Evolutionary conservation across 805 yeast species (phyloP), one percentile per base, ranked within the genome.

Genomic region (Naumovozyma castellii): DNA sequence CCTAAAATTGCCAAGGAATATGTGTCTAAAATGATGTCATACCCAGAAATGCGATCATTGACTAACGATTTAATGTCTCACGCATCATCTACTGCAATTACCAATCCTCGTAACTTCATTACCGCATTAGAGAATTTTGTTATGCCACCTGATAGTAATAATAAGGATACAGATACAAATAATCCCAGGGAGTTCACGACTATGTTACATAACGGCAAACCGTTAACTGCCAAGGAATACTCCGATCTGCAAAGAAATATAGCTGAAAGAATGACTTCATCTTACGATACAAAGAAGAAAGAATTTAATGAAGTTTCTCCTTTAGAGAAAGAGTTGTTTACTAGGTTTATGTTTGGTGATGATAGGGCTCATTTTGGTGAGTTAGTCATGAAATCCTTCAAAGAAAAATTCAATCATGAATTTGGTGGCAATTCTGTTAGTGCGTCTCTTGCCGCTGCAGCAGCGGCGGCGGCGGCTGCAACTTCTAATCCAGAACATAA

Each of bases 91-190:
- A 34, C 8, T 5, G 14, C 17, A 13, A 20, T 22, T 5, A 80
- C 79, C 53, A 84, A 82, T 45, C 95, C 94, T n/a, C 72, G 73
- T 46, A 74, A 78, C 32, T 84, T 86, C 46, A 71, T 85, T 25
- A 80, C 80, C 46, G 79, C 84, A 71, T 80, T 87, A 75, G 94
- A 85, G 57, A 72, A 76, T 39, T 65, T 84, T 34, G 84, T 86
- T 3, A 72, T 72, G 42, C 69, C 76, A 34, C 10, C 32, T 8
- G 13, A 9, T 29, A 12, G 5, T 29, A 12, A 9, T 29, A 5
- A 9, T 29, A 12, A 9, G 15, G 13, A 29, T n/a, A 12, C 34
- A 33, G n/a, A 33, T 32, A 13, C 41, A 32, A 16, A 45, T 15
- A 53, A 53, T 41, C 54, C 56, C 3, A 49, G 45, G 19, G 54